Evolutionary conservation across 2,329 filamentous ascomycete genomes (phyloP), one percentile per base, ranked within the genome.

Genomic region (Chaetomiaceae sp.): DNA sequence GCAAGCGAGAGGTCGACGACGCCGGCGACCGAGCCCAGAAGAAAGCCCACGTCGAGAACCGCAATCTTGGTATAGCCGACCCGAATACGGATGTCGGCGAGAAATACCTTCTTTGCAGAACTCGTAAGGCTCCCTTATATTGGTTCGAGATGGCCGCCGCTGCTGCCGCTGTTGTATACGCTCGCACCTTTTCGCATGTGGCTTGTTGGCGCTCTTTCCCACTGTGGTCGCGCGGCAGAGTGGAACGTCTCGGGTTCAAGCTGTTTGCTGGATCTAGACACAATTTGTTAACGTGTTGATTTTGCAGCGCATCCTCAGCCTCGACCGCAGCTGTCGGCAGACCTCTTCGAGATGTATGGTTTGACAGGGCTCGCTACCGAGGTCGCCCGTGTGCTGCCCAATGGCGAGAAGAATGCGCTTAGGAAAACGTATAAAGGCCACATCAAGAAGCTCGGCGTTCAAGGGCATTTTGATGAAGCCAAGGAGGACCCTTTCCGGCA

Each of bases 351-450:
- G 49, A 68, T 73, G 59, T 84, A 79, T 63, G 69, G 70, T 57
- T 65, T 84, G 54, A 69, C 71, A 38, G 66, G 63, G 42, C 71
- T 84, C 45, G 79, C 80, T 48, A 72, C 74, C 47, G 75, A 80
- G 54, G 78, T 83, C 33, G 80, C 80, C 50, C 74, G 80, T 50
- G 76, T 76, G 43, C 77, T 81, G 59, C 77, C 79, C 12, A 81
- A 81, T 60, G 80, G 80, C 54, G 76, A 81, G 62, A 83, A 83
- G 70, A 83, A 83, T 58, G 77, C 76, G 53, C 68, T 84, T 39
- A 74, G 80, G 20, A 83, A 83, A 61, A 83, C 79, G 14, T 84
- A 83, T 68, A 84, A 84, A 63, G 79, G 79, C 42, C 78, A 83
- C 54, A 79, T 84, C 61, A 83, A 83, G 68, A 74, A 73, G 37